phyloP scores from a whole-genome alignment of 768 basidiomycete species.

The Tremella fuciformis region DNA sequence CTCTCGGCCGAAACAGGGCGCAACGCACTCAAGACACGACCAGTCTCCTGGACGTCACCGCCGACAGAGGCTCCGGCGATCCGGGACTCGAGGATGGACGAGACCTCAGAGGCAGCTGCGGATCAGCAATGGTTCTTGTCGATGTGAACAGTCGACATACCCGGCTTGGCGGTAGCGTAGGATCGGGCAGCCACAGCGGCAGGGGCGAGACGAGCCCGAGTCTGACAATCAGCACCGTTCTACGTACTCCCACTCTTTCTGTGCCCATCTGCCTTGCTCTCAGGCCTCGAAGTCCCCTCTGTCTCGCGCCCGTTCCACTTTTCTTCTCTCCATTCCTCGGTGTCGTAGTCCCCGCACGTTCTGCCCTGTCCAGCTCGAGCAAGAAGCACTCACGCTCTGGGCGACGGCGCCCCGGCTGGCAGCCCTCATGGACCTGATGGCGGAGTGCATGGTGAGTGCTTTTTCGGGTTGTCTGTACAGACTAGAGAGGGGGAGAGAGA shows the following conservation, averaged over 20 bases:
- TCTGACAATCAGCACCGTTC: constrained; percentile 36
- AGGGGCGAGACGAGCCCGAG: constrained; percentile 49
- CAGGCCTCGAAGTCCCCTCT: background rate
- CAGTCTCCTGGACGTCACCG: constrained; percentile 97
- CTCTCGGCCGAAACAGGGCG: background rate
- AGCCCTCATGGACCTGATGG: constrained; percentile 44
- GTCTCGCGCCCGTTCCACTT: constrained; percentile 6
- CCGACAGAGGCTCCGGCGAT: constrained; percentile 88
- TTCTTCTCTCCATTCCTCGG: background rate
- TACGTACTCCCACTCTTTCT: background rate
- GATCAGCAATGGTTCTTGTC: constrained; percentile 2
- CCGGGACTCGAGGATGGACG: constrained; percentile 96
- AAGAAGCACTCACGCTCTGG: constrained; percentile 34
- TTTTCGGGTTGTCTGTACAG: constrained; percentile 16
- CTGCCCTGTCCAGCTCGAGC: background rate
- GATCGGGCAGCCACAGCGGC: constrained; percentile 58
- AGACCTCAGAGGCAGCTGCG: constrained; percentile 96
- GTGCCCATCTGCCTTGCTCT: background rate
- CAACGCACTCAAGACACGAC: constrained; percentile 89
- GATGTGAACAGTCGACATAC: constrained; percentile 56
- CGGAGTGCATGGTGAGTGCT: constrained; percentile 47
- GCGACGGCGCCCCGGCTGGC: constrained; percentile 39
- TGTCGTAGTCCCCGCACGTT: background rate
- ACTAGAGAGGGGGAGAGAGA: constrained; percentile 16
- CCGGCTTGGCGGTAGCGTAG: constrained; percentile 98